Percentiles rank a stretch among this genome's conserved stretches.
Evolutionary conservation across 805 yeast species (phyloP).

Genomic region (Saccharomyces mikatae): DNA sequence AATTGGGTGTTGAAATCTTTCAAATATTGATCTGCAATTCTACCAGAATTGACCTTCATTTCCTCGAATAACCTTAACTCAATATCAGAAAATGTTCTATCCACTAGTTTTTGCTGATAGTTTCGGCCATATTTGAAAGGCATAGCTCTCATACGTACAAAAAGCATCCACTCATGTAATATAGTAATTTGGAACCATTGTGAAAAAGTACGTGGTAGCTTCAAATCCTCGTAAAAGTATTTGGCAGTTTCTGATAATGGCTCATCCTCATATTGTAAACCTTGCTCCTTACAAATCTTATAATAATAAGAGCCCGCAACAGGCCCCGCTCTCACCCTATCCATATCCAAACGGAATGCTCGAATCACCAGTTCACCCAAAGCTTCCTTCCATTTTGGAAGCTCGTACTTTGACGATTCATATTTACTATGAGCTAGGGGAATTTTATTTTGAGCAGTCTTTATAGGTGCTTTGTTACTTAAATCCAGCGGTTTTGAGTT

Average conservation of each 20-base stretch:
- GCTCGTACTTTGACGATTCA: slow-evolving; percentile 31
- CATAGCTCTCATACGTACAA: slow-evolving; percentile 93
- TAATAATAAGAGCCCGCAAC: slow-evolving; percentile 86
- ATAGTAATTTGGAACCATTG: slow-evolving; percentile 93
- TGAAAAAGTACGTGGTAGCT: slow-evolving; percentile 78
- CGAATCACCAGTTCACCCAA: slow-evolving; percentile 60
- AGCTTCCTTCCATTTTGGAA: slow-evolving; percentile 44
- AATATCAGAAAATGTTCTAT: slow-evolving; percentile 82
- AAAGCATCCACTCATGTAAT: slow-evolving; percentile 87
- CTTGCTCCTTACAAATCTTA: slow-evolving; percentile 81
- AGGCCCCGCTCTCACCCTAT: slow-evolving; percentile 84
- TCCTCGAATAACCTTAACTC: slow-evolving; percentile 80
- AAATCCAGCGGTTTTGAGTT: slow-evolving; percentile 15
- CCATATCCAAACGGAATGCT: slow-evolving; percentile 75
- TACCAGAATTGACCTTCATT: slow-evolving; percentile 71
- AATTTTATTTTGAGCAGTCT: slow-evolving; percentile 11
- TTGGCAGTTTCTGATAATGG: slow-evolving; percentile 63
- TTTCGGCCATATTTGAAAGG: slow-evolving; percentile 82
- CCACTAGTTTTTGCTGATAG: slow-evolving; percentile 87
- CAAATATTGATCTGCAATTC: slow-evolving; percentile 76
- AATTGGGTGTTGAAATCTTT: slow-evolving; percentile 87
- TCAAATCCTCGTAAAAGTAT: slow-evolving; percentile 79
- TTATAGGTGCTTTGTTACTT: slow-evolving; percentile 29
- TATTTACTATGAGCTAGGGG: slow-evolving; percentile 33
- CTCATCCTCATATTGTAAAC: slow-evolving; percentile 66